phyloP scores from a whole-genome alignment of 2,329 filamentous ascomycete species.

The Incumbomyces delicatus region DNA sequence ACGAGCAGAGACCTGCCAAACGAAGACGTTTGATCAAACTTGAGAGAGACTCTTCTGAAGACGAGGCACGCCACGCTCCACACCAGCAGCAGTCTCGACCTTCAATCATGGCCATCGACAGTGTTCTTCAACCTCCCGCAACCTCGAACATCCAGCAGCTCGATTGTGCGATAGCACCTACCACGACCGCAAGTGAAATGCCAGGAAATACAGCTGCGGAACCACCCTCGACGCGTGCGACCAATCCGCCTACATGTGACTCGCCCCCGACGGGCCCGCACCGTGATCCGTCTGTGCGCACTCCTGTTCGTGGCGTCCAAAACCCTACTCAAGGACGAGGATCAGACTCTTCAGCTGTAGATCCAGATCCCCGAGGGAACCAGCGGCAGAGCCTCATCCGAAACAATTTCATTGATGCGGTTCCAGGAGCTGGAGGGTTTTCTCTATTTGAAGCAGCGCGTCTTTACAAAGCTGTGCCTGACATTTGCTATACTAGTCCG shows the following conservation, averaged over 20 bases:
- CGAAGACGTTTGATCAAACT: background rate
- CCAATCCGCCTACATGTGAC: no score
- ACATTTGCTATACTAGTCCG: constrained; percentile 17
- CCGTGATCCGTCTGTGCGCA: no score
- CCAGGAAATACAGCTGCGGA: background rate
- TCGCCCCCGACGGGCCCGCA: no score
- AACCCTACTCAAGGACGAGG: no score
- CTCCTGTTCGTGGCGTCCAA: no score
- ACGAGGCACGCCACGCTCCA: no score
- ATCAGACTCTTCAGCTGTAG: background rate
- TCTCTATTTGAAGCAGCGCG: constrained; percentile 16
- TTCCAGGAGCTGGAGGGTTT: constrained; percentile 9
- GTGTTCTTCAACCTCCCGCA: no score
- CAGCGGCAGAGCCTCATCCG: background rate
- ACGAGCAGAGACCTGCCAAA: background rate
- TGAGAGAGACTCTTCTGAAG: background rate
- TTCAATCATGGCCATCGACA: no score
- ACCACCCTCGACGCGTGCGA: no score
- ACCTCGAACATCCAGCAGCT: background rate
- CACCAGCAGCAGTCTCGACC: no score
- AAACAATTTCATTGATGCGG: background rate
- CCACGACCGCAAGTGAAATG: background rate
- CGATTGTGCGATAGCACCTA: background rate
- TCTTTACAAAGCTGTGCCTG: constrained; percentile 19
- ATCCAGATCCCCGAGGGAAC: background rate